phyloP scores from a whole-genome alignment of 768 basidiomycete species.

The Mycena kentingensis region DNA sequence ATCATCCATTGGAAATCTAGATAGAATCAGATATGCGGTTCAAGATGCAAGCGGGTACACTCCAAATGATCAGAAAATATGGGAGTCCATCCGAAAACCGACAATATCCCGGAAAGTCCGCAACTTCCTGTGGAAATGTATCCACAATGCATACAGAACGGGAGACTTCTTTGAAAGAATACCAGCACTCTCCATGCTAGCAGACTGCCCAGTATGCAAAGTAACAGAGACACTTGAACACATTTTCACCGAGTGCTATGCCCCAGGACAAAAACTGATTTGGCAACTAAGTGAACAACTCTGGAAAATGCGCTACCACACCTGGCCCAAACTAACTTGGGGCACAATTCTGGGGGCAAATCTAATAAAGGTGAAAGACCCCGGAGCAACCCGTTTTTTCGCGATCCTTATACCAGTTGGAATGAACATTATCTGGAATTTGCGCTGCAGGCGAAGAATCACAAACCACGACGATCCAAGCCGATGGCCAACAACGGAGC shows the following conservation, averaged over 20 bases:
- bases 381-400: not conserved
- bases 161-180: slow-evolving; percentile 21
- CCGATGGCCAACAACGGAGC: not conserved
- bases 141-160: slow-evolving; percentile 8
- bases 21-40: not conserved
- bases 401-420: not conserved
- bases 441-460: not conserved
- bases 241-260: slow-evolving; percentile 12
- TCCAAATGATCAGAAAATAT: slow-evolving; percentile 2
- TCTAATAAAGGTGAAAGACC: not conserved
- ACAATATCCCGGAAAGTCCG: not conserved
- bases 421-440: slow-evolving; percentile 1
- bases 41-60: not conserved
- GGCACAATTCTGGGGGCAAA: slow-evolving; percentile 7
- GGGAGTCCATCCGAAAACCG: not conserved
- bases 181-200: not conserved
- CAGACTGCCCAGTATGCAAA: not conserved
- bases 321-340: not conserved
- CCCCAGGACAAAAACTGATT: not conserved
- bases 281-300: not conserved
- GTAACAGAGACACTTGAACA: slow-evolving; percentile 17
- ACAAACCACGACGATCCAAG: slow-evolving; percentile 1
- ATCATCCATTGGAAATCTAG: slow-evolving; percentile 6
- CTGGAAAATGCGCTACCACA: not conserved
- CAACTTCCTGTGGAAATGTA: slow-evolving; percentile 14